A percentile compares a stretch with the other conserved stretches of the same genome.
Evolutionary conservation across 129 eudicot genomes (phyloP).

Genomic region (Glebionis coronaria): DNA sequence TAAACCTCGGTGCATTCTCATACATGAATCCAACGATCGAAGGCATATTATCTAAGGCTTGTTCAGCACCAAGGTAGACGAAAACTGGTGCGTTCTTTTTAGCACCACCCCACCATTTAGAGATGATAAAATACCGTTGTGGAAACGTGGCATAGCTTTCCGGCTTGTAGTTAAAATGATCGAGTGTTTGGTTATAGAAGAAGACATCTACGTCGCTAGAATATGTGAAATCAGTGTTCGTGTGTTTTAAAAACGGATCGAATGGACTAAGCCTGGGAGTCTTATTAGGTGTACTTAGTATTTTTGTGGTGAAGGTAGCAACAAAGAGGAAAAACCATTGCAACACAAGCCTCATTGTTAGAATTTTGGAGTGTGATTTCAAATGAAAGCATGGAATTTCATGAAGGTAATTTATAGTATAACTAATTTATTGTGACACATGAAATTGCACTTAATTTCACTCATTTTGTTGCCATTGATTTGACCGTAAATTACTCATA

Average conservation of each 20-base stretch:
- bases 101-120: slow-evolving; percentile 18
- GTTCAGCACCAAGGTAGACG: slow-evolving; percentile 18
- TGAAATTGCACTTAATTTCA: no score
- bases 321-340: slow-evolving; percentile 22
- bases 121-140: slow-evolving; percentile 20
- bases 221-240: not conserved
- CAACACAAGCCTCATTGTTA: slow-evolving; percentile 11
- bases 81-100: slow-evolving; percentile 17
- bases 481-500: no score
- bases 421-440: no score
- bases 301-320: slow-evolving; percentile 15
- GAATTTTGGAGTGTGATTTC: not conserved
- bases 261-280: slow-evolving; percentile 29
- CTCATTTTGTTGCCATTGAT: no score
- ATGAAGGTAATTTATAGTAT: no score
- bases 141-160: slow-evolving; percentile 18
- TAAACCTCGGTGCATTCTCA: slow-evolving; percentile 17
- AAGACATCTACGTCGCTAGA: slow-evolving; percentile 15
- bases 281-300: slow-evolving; percentile 10
- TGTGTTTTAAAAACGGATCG: slow-evolving; percentile 2
- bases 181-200: slow-evolving; percentile 49
- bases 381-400: no score
- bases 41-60: not conserved
- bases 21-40: not conserved
- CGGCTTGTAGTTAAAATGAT: slow-evolving; percentile 30